Percentiles rank a stretch among this genome's conserved stretches.
Evolutionary conservation across 2,329 filamentous ascomycete species (phyloP).

Genomic region (Coniella lustricola): DNA sequence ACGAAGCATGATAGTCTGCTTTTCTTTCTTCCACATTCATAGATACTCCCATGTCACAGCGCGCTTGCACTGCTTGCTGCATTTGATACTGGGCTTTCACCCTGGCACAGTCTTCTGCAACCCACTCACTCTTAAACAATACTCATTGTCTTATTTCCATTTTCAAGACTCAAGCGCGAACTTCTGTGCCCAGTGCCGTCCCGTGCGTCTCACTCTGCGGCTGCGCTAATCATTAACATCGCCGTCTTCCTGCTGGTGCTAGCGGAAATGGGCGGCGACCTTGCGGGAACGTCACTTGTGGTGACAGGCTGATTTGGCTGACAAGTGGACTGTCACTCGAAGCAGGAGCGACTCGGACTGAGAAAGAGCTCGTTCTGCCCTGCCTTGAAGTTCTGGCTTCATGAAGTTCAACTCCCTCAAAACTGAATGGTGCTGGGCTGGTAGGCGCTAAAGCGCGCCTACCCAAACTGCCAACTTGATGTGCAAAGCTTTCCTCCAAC

Average conservation of each 20-base stretch:
- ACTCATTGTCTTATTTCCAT: neutral
- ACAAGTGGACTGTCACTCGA: too few species aligned
- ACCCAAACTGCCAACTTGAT: too few species aligned
- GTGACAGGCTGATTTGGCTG: too few species aligned
- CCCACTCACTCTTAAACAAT: neutral
- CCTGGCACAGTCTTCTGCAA: neutral
- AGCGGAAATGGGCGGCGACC: too few species aligned
- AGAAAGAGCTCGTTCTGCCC: too few species aligned
- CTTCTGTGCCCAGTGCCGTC: neutral
- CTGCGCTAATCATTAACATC: neutral
- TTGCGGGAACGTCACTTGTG: too few species aligned
- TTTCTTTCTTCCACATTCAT: neutral
- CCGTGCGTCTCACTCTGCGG: neutral
- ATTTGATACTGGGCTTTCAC: neutral
- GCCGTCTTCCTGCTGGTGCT: neutral
- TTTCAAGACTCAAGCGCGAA: neutral
- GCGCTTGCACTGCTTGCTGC: conserved; percentile 1
- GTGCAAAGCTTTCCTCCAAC: too few species aligned
- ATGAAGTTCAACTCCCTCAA: too few species aligned
- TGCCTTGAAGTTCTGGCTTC: too few species aligned
- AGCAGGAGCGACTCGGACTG: too few species aligned
- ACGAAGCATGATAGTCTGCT: conserved; percentile 6
- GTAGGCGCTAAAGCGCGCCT: too few species aligned
- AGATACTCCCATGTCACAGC: conserved; percentile 5
- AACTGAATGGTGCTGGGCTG: too few species aligned